Percentiles rank a stretch among this genome's conserved stretches.
Evolutionary conservation across 257 asterid genomes (phyloP).

Genomic region (Fraxinus cuspidata): DNA sequence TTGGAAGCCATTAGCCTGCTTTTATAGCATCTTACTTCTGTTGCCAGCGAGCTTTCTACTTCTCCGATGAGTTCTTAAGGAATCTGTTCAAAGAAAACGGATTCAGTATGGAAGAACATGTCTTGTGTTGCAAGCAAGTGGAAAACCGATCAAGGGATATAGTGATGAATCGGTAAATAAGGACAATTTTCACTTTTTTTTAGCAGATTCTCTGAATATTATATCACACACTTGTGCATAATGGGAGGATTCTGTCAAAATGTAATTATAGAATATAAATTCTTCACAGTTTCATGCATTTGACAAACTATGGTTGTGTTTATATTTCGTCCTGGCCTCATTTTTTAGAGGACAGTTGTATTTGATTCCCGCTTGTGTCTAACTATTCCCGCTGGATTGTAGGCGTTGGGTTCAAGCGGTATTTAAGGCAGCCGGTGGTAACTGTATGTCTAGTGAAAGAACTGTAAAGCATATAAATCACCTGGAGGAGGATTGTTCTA

Average conservation of each 20-base stretch:
- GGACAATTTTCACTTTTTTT: background rate
- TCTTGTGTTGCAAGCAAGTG: constrained; percentile 91
- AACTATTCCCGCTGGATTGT: constrained; percentile 26
- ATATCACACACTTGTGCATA: background rate
- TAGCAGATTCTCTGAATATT: background rate
- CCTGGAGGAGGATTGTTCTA: constrained; percentile 25
- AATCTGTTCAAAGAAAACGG: constrained; percentile 68
- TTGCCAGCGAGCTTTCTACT: constrained; percentile 92
- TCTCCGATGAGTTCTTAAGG: constrained; percentile 76
- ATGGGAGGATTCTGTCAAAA: background rate
- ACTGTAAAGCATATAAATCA: constrained; percentile 25
- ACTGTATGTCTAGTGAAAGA: constrained; percentile 15
- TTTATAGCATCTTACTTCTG: constrained; percentile 23
- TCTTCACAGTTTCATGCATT: constrained; percentile 3
- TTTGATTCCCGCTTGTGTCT: background rate
- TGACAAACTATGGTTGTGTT: background rate
- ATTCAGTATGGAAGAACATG: constrained; percentile 70
- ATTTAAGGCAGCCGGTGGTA: constrained; percentile 42
- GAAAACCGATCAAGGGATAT: constrained; percentile 86
- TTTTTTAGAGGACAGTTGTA: background rate
- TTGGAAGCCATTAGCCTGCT: constrained; percentile 16
- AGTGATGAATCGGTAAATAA: constrained; percentile 78
- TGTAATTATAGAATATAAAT: background rate
- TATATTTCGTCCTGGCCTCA: background rate
- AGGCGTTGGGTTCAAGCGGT: constrained; percentile 99